Percentiles rank a stretch among this genome's conserved stretches.
Evolutionary conservation across 257 asterid species (phyloP).

Genomic region (Solanum tacnaense): DNA sequence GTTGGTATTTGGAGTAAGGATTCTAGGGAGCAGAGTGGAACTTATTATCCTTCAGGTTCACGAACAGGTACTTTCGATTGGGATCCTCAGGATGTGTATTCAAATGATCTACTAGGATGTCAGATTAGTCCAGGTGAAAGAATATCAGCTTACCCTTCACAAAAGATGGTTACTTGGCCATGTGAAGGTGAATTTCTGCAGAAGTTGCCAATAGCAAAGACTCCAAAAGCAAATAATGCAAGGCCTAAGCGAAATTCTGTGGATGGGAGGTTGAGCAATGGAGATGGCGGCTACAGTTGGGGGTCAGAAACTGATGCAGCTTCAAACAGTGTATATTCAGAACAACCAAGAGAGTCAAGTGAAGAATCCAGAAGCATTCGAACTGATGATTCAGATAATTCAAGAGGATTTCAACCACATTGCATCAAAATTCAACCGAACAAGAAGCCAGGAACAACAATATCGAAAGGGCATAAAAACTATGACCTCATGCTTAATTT

Average conservation of each 20-base stretch:
- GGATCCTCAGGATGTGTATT: conserved; percentile 62
- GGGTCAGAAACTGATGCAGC: conserved; percentile 50
- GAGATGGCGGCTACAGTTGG: conserved; percentile 10
- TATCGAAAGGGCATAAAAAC: conserved; percentile 73
- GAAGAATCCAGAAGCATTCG: conserved; percentile 12
- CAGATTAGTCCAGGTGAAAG: conserved; percentile 37
- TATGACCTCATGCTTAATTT: conserved; percentile 90
- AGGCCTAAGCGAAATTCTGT: conserved; percentile 21
- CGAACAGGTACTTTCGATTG: conserved; percentile 32
- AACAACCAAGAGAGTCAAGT: conserved; percentile 20
- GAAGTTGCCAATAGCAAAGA: conserved; percentile 15
- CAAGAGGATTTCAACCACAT: conserved; percentile 23
- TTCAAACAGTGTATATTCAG: conserved; percentile 28
- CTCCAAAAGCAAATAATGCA: conserved; percentile 12
- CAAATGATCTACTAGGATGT: conserved; percentile 37
- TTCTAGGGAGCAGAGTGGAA: conserved; percentile 58
- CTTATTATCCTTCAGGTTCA: conserved; percentile 56
- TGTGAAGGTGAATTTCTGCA: conserved; percentile 37
- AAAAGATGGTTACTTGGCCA: conserved; percentile 52
- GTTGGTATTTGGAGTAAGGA: conserved; percentile 82
- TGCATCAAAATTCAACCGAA: conserved; percentile 41
- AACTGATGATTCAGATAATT: conserved; percentile 19
- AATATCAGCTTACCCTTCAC: conserved; percentile 52
- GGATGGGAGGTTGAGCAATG: conserved; percentile 34
- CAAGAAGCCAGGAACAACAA: conserved; percentile 51